Conservation (phyloP, 306 rosid genomes). For the Inga laurina region DNA sequence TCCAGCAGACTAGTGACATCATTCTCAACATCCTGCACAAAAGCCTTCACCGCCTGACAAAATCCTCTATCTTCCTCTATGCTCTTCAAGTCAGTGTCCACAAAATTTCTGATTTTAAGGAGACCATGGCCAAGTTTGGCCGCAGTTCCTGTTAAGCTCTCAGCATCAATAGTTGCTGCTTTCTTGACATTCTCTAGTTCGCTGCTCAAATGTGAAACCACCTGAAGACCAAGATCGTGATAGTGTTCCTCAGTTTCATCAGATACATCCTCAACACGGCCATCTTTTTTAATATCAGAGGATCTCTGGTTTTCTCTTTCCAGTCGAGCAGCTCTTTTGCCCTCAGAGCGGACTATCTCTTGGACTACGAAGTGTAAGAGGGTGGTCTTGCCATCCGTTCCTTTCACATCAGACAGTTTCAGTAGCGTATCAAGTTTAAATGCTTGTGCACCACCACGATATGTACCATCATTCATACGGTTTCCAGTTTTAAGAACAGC, state of each 20-base stretch:
- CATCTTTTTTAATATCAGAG: constrained; percentile 69
- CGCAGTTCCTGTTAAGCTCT: constrained; percentile 73
- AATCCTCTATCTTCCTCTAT: constrained; percentile 49
- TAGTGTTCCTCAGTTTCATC: constrained; percentile 65
- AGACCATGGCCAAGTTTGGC: constrained; percentile 68
- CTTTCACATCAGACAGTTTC: constrained; percentile 91
- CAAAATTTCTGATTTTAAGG: constrained; percentile 58
- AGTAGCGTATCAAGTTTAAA: constrained; percentile 91
- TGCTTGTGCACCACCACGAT: constrained; percentile 95
- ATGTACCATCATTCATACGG: constrained; percentile 96
- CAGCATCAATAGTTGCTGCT: constrained; percentile 85
- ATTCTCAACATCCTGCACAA: constrained; percentile 69
- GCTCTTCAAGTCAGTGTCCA: constrained; percentile 49
- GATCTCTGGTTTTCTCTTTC: constrained; percentile 55
- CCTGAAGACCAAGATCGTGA: constrained; percentile 69
- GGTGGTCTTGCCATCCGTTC: constrained; percentile 91
- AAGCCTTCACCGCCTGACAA: constrained; percentile 50
- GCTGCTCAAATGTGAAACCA: constrained; percentile 64
- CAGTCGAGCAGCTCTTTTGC: constrained; percentile 67
- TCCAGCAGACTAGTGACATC: constrained; percentile 55
- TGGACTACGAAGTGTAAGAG: constrained; percentile 90
- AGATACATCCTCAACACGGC: constrained; percentile 48
- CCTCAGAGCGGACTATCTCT: constrained; percentile 92
- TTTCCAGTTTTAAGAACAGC: constrained; percentile 99
- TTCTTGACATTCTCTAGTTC: constrained; percentile 84